A percentile compares a stretch with the other conserved stretches of the same genome.
Evolutionary conservation across 1,139 yeast genomes (phyloP).

Genomic region (Groenewaldozyma sp.): DNA sequence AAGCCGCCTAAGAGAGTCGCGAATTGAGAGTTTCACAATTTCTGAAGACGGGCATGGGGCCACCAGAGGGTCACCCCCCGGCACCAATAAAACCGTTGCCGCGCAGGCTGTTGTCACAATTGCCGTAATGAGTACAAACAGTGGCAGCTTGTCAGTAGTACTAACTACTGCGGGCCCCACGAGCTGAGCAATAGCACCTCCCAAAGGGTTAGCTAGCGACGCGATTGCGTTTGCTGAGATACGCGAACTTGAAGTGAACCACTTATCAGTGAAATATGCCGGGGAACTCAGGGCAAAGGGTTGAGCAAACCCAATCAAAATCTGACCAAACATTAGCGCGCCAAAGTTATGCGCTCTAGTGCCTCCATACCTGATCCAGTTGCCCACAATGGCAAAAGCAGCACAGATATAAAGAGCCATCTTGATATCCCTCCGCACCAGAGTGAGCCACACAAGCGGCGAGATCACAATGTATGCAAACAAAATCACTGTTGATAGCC

Average conservation of each 20-base stretch:
- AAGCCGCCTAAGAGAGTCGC: conserved; percentile 19
- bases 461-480: conserved; percentile 26
- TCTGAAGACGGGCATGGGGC: conserved; percentile 30
- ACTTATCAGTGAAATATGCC: conserved; percentile 28
- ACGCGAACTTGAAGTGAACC: conserved; percentile 30
- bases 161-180: conserved; percentile 30
- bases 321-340: conserved; percentile 29
- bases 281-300: conserved; percentile 30
- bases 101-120: conserved; percentile 22
- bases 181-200: conserved; percentile 32
- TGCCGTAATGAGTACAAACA: conserved; percentile 25
- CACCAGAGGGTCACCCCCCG: conserved; percentile 19
- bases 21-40: conserved; percentile 20
- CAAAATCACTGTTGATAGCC: conserved; percentile 30
- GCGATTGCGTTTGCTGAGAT: conserved; percentile 31
- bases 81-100: conserved; percentile 19
- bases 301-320: conserved; percentile 30
- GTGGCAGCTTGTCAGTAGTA: conserved; percentile 19
- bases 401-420: conserved; percentile 23
- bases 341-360: conserved; percentile 21
- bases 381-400: conserved; percentile 23
- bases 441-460: conserved; percentile 22
- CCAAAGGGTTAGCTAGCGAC: conserved; percentile 30
- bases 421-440: conserved; percentile 18
- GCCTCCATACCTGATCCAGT: conserved; percentile 30